Evolutionary conservation across 495 filamentous ascomycete species (phyloP), one percentile per base, ranked within the genome.

Genomic region (Trypethelium eluteriae): DNA sequence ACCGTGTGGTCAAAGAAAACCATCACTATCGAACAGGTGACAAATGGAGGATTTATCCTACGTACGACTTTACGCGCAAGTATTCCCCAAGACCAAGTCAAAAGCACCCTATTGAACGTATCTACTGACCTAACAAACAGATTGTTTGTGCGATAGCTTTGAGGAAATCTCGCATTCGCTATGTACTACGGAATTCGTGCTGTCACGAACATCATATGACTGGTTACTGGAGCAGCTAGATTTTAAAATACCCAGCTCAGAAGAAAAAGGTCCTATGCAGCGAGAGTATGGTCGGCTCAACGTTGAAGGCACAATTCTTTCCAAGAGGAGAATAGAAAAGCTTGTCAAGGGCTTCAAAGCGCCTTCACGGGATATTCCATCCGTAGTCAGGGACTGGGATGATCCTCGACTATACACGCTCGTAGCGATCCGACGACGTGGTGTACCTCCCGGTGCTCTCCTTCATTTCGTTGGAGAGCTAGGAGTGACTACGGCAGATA

Each of bases 391-490:
- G 11, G 89, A 85, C 65, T 96, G 92, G 90, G 89, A 96, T 66
- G 92, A 96, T 71, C 93, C 92, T 0, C 83, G 92, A 18, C 85
- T 96, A 3, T 95, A 90, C 78, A 96, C 92, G 0, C 79, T 96
- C n/a, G 91, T 93, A 64, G 91, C 85, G 4, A 83, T 96, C 34
- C 85, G 88, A 25, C 85, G 92, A 32, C 84, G 92, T 46, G 91
- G 93, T 73, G 81, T 96, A 6, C 92, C 92, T 2, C 92, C 92
- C 0, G 89, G 89, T 7, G 93, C 92, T 2, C 90, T 96, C 32
- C 84, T 93, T 46, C 84, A 88, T 59, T 96, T 96, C 72, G 86
- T 96, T 68, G 90, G 90, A 71, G 91, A 94, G 66, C 86, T 96
- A 39, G 92, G 92, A 34, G 92, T 96, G 34, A 92, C 92, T 2